Evolutionary conservation across 2,329 filamentous ascomycete genomes (phyloP).

Genomic region (Botrytis fragariae): DNA sequence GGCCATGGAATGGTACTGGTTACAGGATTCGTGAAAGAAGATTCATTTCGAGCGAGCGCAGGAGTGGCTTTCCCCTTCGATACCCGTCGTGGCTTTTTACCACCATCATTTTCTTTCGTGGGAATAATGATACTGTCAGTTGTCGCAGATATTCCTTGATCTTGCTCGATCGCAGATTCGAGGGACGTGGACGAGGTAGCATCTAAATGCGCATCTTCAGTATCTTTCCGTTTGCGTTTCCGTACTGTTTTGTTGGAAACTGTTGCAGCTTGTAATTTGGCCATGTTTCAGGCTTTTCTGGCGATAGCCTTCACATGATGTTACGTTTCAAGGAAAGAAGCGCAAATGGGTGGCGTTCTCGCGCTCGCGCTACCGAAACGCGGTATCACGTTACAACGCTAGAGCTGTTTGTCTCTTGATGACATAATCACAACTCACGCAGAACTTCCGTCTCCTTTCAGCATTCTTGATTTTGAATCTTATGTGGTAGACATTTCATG

Average conservation of each 20-base stretch:
- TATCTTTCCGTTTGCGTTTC: slow-evolving; percentile 42
- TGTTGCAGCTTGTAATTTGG: slow-evolving; percentile 46
- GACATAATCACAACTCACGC: not conserved
- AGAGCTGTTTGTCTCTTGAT: not conserved
- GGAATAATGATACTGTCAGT: slow-evolving; percentile 45
- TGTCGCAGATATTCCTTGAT: slow-evolving; percentile 14
- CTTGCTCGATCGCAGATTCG: not conserved
- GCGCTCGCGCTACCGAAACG: not conserved
- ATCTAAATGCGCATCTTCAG: slow-evolving; percentile 30
- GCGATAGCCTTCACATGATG: not conserved
- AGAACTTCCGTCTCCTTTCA: not conserved
- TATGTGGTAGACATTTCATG: not conserved
- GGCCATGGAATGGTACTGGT: slow-evolving; percentile 59
- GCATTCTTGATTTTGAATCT: not conserved
- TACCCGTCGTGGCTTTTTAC: slow-evolving; percentile 45
- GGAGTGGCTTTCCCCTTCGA: slow-evolving; percentile 38
- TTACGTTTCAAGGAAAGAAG: not conserved
- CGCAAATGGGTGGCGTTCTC: not conserved
- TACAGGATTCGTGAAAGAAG: slow-evolving; percentile 30
- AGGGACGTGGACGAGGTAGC: not conserved
- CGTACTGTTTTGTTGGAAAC: slow-evolving; percentile 43
- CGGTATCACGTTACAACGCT: not conserved
- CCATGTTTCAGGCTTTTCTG: slow-evolving; percentile 23
- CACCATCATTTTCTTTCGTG: slow-evolving; percentile 57
- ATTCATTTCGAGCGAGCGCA: slow-evolving; percentile 29